These are phyloP conservation scores for Apiospora pterosperma DNA, from an alignment of 2,329 filamentous ascomycete species.

Conservation along the genomic window DNA sequence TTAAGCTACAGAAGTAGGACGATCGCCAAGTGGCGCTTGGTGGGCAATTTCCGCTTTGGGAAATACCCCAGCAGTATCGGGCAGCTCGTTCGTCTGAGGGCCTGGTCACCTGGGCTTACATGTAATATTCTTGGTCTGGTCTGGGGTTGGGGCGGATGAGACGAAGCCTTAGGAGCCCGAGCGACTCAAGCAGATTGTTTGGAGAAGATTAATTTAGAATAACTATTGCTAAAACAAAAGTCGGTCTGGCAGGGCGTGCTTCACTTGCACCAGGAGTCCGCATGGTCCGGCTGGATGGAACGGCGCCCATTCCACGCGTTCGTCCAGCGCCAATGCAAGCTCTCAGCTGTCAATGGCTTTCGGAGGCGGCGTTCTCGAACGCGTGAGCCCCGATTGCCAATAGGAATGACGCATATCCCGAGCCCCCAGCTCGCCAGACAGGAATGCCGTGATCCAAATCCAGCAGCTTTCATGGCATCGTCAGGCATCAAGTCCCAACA, in stretches of 20 bases:
- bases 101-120: neutral
- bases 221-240: neutral
- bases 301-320: neutral
- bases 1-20: neutral
- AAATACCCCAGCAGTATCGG: slow-evolving; percentile 10
- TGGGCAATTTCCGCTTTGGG: slow-evolving; percentile 6
- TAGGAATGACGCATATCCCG: neutral
- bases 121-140: neutral
- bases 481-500: neutral
- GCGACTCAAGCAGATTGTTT: slow-evolving; percentile 6
- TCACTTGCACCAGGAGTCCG: neutral
- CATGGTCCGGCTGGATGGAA: neutral
- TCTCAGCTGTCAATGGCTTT: neutral
- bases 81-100: neutral
- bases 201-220: neutral
- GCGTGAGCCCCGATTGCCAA: neutral
- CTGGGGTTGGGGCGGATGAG: slow-evolving; percentile 7
- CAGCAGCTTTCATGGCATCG: neutral
- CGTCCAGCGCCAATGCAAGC: neutral
- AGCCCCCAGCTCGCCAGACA: neutral
- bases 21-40: slow-evolving; percentile 4
- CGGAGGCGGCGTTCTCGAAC: neutral
- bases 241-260: neutral
- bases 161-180: slow-evolving; percentile 4
- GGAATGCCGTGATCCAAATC: neutral